Conservation (phyloP, 2,329 filamentous ascomycete genomes). For the Alternaria solani region DNA sequence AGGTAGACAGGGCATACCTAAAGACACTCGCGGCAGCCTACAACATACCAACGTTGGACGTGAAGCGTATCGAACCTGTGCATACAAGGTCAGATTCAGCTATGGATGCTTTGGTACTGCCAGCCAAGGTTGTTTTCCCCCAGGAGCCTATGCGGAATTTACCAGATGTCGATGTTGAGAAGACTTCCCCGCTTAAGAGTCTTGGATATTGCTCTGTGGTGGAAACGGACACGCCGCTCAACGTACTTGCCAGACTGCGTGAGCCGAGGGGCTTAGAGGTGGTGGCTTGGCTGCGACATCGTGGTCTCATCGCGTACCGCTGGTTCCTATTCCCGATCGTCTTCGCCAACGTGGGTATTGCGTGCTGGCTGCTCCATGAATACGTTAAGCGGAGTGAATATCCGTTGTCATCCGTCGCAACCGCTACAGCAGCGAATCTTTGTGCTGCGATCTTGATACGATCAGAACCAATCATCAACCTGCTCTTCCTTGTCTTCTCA, state of each 20-base stretch:
- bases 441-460: slow-evolving; percentile 45
- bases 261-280: slow-evolving; percentile 37
- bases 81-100: slow-evolving; percentile 1
- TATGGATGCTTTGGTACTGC: not conserved
- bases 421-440: slow-evolving; percentile 51
- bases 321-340: slow-evolving; percentile 42
- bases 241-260: slow-evolving; percentile 31
- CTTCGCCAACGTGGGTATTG: slow-evolving; percentile 37
- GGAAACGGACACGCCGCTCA: slow-evolving; percentile 23
- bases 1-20: slow-evolving; percentile 63
- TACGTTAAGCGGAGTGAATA: slow-evolving; percentile 28
- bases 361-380: slow-evolving; percentile 37
- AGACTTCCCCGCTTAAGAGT: slow-evolving; percentile 16
- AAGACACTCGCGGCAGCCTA: slow-evolving; percentile 32
- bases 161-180: slow-evolving; percentile 16
- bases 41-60: not conserved
- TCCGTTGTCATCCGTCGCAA: slow-evolving; percentile 43
- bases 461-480: slow-evolving; percentile 49
- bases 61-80: not conserved
- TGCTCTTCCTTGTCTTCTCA: slow-evolving; percentile 47
- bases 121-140: not conserved
- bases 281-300: slow-evolving; percentile 44
- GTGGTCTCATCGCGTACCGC: slow-evolving; percentile 43
- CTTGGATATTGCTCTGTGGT: slow-evolving; percentile 20
- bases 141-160: not conserved